These are phyloP conservation scores for Gypsophila paniculata DNA, from an alignment of 179 eudicot genomes.

Conservation along the genomic window DNA sequence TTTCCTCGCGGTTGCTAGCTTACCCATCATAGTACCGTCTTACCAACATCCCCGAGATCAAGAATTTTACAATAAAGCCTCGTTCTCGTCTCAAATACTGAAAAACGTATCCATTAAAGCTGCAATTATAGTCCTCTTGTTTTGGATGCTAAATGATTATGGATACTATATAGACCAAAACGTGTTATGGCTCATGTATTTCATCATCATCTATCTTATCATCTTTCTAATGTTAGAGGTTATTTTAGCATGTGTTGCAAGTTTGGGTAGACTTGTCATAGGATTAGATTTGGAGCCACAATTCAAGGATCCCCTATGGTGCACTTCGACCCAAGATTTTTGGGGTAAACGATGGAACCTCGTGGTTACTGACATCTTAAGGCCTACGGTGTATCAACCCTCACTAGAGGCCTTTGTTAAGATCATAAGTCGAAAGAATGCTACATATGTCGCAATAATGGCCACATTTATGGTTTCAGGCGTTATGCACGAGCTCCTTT, in stretches of 20 bases:
- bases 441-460: slow-evolving; percentile 27
- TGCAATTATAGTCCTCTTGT: slow-evolving; percentile 13
- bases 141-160: slow-evolving; percentile 20
- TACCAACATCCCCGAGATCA: neutral
- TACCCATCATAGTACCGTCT: neutral
- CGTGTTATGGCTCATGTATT: slow-evolving; percentile 27
- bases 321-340: slow-evolving; percentile 56
- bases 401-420: slow-evolving; percentile 13
- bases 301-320: slow-evolving; percentile 49
- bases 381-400: slow-evolving; percentile 53
- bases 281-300: slow-evolving; percentile 47
- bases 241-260: slow-evolving; percentile 32
- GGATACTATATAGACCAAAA: slow-evolving; percentile 29
- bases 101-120: slow-evolving; percentile 12
- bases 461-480: slow-evolving; percentile 48
- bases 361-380: slow-evolving; percentile 43
- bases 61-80: no score
- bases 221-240: slow-evolving; percentile 41
- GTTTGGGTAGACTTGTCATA: slow-evolving; percentile 21
- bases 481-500: slow-evolving; percentile 52
- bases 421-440: slow-evolving; percentile 27
- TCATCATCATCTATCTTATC: slow-evolving; percentile 35
- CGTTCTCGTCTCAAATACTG: no score
- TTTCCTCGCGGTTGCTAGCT: slow-evolving; percentile 10
- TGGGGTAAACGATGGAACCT: slow-evolving; percentile 76